These are phyloP conservation scores for Picea abies DNA, from an alignment of 83 land plant genomes.

Conservation along the genomic window DNA sequence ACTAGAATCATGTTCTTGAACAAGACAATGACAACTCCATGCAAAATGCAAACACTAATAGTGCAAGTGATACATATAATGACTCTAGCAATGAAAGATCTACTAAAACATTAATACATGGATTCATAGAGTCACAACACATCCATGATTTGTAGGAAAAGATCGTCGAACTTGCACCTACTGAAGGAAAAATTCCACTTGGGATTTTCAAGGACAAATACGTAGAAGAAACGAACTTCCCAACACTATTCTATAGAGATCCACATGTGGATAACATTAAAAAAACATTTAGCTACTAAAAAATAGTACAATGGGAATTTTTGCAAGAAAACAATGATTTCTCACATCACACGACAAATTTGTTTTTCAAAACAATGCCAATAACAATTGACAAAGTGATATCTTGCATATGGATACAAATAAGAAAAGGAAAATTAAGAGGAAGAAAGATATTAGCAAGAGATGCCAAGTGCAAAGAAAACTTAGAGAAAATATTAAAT, in stretches of 20 bases:
- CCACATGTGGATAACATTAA: too few relatives aligned
- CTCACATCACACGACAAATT: neutral
- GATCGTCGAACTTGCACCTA: neutral
- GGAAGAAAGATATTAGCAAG: neutral
- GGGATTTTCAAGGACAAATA: neutral
- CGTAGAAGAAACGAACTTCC: too few relatives aligned
- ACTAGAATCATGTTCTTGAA: too few relatives aligned
- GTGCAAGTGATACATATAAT: neutral
- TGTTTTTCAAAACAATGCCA: neutral
- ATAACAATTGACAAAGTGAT: neutral
- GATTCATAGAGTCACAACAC: neutral
- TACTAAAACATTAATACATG: neutral
- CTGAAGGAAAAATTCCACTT: neutral
- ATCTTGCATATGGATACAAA: neutral
- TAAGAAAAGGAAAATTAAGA: neutral
- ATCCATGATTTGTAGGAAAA: neutral
- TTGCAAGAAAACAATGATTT: neutral
- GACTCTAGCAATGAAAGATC: neutral
- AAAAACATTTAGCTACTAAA: neutral
- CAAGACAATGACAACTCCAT: too few relatives aligned
- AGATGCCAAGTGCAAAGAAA: neutral
- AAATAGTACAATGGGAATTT: neutral
- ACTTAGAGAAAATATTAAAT: neutral
- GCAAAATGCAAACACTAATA: too few relatives aligned
- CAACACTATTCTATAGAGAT: too few relatives aligned